A percentile compares a stretch with the other conserved stretches of the same genome.
These are phyloP conservation scores for Candida coleopterorum DNA, from an alignment of 805 yeast genomes.

Conservation along the genomic window DNA sequence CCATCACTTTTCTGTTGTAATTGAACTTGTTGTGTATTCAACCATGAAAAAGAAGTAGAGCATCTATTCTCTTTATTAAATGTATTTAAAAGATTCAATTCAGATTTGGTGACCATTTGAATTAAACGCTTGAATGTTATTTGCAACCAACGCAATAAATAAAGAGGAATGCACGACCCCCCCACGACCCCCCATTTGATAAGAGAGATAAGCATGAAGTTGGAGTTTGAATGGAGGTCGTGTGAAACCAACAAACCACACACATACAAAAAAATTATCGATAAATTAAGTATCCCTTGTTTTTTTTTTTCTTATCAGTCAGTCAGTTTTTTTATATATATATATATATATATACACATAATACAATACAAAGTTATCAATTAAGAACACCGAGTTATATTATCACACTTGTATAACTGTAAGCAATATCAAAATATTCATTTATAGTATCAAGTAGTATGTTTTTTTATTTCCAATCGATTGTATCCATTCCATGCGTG, in stretches of 20 bases:
- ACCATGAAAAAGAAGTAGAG: slow-evolving; percentile 2
- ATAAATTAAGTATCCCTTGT: not conserved
- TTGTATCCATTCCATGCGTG: no score
- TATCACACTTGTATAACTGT: no score
- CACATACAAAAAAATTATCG: not conserved
- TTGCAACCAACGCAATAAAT: not conserved
- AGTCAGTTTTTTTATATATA: not conserved
- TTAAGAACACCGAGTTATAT: no score
- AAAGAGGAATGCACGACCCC: not conserved
- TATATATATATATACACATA: not conserved
- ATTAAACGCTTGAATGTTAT: no score
- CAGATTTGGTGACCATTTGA: slow-evolving; percentile 7
- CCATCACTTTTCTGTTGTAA: not conserved
- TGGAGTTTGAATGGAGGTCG: not conserved
- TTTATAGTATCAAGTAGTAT: no score
- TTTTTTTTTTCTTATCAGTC: not conserved
- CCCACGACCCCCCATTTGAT: not conserved
- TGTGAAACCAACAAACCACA: not conserved
- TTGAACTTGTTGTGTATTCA: not conserved
- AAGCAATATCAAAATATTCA: no score
- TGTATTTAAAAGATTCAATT: slow-evolving; percentile 4
- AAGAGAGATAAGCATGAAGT: not conserved
- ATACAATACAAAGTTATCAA: no score
- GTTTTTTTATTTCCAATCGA: no score
- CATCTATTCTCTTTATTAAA: not conserved